Conservation (phyloP, 192 early-diverging fungal genomes). For the Chytriomyces sp. region DNA sequence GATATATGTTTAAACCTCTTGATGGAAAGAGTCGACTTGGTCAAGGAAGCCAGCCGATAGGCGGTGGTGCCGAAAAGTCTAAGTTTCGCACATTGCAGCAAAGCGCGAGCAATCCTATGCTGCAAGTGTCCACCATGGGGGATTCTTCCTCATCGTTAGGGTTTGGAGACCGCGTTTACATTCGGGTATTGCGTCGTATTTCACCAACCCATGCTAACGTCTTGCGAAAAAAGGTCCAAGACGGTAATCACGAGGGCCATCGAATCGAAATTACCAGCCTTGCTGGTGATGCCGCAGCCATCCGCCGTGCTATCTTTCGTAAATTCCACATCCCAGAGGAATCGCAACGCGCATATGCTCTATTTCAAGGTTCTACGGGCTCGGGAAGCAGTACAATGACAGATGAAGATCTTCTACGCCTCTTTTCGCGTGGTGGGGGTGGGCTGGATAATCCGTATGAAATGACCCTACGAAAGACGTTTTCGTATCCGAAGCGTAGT, state of each 20-base stretch:
- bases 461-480: slow-evolving; percentile 14
- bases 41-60: background rate
- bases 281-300: slow-evolving; percentile 61
- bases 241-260: slow-evolving; percentile 55
- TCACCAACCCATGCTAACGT: background rate
- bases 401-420: slow-evolving; percentile 77
- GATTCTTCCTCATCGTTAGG: no score
- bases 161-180: slow-evolving; percentile 14
- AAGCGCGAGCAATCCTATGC: background rate
- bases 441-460: background rate
- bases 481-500: background rate
- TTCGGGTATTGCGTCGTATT: background rate
- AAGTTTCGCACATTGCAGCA: background rate
- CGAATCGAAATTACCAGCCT: slow-evolving; percentile 77
- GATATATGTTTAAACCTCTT: background rate
- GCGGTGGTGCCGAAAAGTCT: background rate
- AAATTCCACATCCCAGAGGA: slow-evolving; percentile 76
- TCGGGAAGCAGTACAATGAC: background rate
- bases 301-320: slow-evolving; percentile 72
- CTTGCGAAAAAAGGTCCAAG: slow-evolving; percentile 6
- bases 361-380: slow-evolving; percentile 25
- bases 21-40: background rate
- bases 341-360: slow-evolving; percentile 33
- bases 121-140: slow-evolving; percentile 6
- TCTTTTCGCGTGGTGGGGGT: slow-evolving; percentile 54